Percentiles rank a stretch among this genome's conserved stretches.
Evolutionary conservation across 2,329 filamentous ascomycete genomes (phyloP).

Genomic region (Byssothecium circinans): DNA sequence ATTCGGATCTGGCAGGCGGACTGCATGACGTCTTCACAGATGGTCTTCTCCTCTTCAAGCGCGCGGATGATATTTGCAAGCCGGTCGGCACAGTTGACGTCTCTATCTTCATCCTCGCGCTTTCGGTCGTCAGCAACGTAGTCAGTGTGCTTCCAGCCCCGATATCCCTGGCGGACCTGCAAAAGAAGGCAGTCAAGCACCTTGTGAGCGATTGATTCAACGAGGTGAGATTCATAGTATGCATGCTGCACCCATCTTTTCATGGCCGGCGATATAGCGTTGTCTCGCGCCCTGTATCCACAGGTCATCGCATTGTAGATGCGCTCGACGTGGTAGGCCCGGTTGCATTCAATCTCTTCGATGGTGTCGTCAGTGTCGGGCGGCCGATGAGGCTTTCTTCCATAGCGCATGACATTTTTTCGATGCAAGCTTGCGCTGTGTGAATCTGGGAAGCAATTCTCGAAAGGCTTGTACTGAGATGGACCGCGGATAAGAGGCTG

Average conservation of each 20-base stretch:
- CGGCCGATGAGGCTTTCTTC: conserved; percentile 26
- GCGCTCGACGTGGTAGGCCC: conserved; percentile 22
- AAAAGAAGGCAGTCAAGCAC: conserved; percentile 35
- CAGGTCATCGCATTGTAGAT: conserved; percentile 41
- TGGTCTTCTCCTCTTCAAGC: conserved; percentile 39
- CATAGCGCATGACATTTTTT: conserved; percentile 27
- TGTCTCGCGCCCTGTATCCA: conserved; percentile 33
- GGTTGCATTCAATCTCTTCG: conserved; percentile 17
- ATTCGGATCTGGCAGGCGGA: conserved; percentile 41
- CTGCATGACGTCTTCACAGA: conserved; percentile 42
- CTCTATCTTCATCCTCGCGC: conserved; percentile 36
- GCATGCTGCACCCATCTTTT: conserved; percentile 36
- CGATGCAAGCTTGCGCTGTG: conserved; percentile 27
- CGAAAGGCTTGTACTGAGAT: conserved; percentile 24
- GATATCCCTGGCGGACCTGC: conserved; percentile 35
- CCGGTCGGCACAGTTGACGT: conserved; percentile 31
- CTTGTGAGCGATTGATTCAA: conserved; percentile 40
- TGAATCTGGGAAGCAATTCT: conserved; percentile 20
- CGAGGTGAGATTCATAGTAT: conserved; percentile 31
- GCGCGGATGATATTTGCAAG: conserved; percentile 35
- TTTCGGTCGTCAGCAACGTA: conserved; percentile 40
- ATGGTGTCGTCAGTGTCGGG: conserved; percentile 29
- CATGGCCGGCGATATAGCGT: conserved; percentile 33
- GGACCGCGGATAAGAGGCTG: conserved; percentile 4
- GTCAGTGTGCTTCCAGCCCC: conserved; percentile 41